These are phyloP conservation scores for Filobasidium wieringae DNA, from an alignment of 768 basidiomycete genomes.

Conservation along the genomic window DNA sequence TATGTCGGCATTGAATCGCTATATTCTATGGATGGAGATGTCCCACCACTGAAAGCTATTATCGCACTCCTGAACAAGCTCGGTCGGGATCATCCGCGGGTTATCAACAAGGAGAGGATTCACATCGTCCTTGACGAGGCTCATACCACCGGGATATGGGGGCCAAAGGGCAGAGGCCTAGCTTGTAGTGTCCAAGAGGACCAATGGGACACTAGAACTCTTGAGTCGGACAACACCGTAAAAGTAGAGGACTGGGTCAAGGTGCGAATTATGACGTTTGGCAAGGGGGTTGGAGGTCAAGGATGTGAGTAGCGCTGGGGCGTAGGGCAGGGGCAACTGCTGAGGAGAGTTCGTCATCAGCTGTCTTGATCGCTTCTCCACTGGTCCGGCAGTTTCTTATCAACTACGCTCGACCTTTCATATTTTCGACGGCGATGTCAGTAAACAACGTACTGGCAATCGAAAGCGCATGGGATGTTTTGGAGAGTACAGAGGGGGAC, in stretches of 20 bases:
- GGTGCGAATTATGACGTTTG: constrained; percentile 78
- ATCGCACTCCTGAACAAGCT: constrained; percentile 49
- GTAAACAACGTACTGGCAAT: constrained; percentile 64
- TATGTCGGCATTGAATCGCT: constrained; percentile 80
- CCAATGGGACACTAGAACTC: background rate
- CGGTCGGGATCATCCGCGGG: constrained; percentile 51
- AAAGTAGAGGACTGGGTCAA: constrained; percentile 56
- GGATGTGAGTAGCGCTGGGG: constrained; percentile 78
- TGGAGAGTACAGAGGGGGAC: constrained; percentile 56
- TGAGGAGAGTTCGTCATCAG: constrained; percentile 37
- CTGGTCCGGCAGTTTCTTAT: constrained; percentile 71
- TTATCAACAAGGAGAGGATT: constrained; percentile 3
- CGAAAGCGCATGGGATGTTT: constrained; percentile 65
- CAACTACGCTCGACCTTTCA: constrained; percentile 81
- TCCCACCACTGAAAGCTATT: constrained; percentile 61
- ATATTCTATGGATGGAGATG: constrained; percentile 94
- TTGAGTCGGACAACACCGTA: too few relatives aligned
- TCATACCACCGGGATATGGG: constrained; percentile 84
- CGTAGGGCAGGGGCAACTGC: too few relatives aligned
- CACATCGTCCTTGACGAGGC: constrained; percentile 77
- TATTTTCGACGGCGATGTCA: constrained; percentile 80
- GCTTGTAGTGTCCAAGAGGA: constrained; percentile 47
- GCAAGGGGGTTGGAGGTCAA: constrained; percentile 72
- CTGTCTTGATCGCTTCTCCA: constrained; percentile 61
- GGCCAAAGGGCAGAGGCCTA: constrained; percentile 61